These are phyloP conservation scores for Rhizopus delemar DNA, from an alignment of 371 early-diverging fungal species.

Conservation along the genomic window DNA sequence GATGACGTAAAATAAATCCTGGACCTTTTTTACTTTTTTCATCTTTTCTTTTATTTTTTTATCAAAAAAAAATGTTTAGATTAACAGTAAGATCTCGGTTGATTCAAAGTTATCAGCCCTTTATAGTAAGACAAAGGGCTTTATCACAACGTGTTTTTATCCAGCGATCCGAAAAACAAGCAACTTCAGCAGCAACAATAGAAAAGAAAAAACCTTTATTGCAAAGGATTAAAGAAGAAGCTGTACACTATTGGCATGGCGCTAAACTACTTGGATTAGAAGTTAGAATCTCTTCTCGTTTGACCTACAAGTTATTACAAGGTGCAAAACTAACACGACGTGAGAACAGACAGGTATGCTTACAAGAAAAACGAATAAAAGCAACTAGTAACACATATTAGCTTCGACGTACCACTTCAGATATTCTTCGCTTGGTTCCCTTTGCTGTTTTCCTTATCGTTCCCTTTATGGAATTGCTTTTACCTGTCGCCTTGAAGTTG, in stretches of 20 bases:
- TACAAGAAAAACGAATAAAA: slow-evolving; percentile 2
- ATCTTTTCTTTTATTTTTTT: not conserved
- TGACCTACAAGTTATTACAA: slow-evolving; percentile 73
- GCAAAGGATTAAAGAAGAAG: slow-evolving; percentile 87
- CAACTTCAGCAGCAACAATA: not conserved
- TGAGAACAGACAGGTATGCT: slow-evolving; percentile 84
- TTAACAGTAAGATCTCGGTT: not conserved
- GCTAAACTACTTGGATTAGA: slow-evolving; percentile 90
- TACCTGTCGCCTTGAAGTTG: slow-evolving; percentile 89
- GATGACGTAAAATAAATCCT: slow-evolving; percentile 2
- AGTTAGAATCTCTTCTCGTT: slow-evolving; percentile 80
- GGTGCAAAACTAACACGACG: slow-evolving; percentile 85
- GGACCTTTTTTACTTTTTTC: slow-evolving; percentile 1
- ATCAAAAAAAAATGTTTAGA: not conserved
- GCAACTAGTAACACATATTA: slow-evolving; percentile 22
- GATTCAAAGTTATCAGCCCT: slow-evolving; percentile 5
- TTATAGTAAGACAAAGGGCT: not conserved
- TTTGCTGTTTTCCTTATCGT: slow-evolving; percentile 91
- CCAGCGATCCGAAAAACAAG: not conserved
- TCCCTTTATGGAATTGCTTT: slow-evolving; percentile 91
- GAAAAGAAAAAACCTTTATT: slow-evolving; percentile 66
- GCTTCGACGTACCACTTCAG: slow-evolving; percentile 84
- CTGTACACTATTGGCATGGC: slow-evolving; percentile 94
- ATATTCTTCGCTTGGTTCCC: slow-evolving; percentile 88
- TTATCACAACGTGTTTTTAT: slow-evolving; percentile 3